These are phyloP conservation scores for Fraxinus dipetala DNA, from an alignment of 305 asterid genomes.

Conservation along the genomic window DNA sequence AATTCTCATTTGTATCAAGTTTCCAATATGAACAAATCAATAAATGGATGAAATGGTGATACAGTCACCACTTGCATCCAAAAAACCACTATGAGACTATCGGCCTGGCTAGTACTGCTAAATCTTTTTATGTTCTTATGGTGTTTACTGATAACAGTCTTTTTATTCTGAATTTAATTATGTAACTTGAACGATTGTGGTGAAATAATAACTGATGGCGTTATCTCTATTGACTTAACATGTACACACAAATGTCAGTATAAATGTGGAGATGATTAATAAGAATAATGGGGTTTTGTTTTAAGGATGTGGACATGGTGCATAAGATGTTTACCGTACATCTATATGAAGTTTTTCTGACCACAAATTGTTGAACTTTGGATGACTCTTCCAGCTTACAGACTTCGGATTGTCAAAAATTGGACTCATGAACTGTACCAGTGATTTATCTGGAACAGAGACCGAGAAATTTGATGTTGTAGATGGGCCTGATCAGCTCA, in stretches of 20 bases:
- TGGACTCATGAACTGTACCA: slow-evolving; percentile 91
- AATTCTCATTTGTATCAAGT: slow-evolving; percentile 11
- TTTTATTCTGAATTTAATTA: not conserved
- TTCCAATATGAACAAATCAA: not conserved
- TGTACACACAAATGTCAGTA: not conserved
- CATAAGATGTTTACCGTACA: not conserved
- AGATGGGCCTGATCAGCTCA: slow-evolving; percentile 45
- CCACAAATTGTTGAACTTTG: slow-evolving; percentile 30
- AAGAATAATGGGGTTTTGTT: slow-evolving; percentile 11
- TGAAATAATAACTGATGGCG: not conserved
- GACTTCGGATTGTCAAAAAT: slow-evolving; percentile 95
- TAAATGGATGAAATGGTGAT: slow-evolving; percentile 7
- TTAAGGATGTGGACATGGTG: slow-evolving; percentile 10
- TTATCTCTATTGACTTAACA: not conserved
- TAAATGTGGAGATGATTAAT: not conserved
- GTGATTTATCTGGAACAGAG: slow-evolving; percentile 65
- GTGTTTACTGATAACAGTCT: not conserved
- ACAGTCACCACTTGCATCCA: not conserved
- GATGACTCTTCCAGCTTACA: slow-evolving; percentile 66
- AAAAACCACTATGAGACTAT: not conserved
- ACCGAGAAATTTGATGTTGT: slow-evolving; percentile 35
- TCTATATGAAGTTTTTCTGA: slow-evolving; percentile 22
- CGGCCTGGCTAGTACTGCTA: not conserved
- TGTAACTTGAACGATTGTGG: not conserved
- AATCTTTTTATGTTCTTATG: not conserved